Evolutionary conservation across 371 early-diverging fungal genomes (phyloP).

Genomic region (Lichtheimia hyalospora): DNA sequence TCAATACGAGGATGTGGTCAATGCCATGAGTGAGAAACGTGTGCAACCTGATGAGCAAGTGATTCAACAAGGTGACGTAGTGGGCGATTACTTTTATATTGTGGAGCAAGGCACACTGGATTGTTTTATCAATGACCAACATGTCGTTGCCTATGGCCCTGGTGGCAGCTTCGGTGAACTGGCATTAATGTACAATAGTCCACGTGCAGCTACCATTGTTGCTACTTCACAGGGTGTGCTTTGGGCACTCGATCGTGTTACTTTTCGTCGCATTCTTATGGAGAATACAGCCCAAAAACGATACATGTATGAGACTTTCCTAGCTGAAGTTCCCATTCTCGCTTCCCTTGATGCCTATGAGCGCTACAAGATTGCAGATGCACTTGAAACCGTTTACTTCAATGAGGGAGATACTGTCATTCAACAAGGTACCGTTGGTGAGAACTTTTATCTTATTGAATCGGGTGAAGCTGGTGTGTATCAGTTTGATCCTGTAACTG

Average conservation of each 20-base stretch:
- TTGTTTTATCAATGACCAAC: slow-evolving; percentile 64
- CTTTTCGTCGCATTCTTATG: slow-evolving; percentile 78
- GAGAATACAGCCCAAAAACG: slow-evolving; percentile 74
- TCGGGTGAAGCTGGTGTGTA: slow-evolving; percentile 75
- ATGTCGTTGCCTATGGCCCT: slow-evolving; percentile 60
- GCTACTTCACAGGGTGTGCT: slow-evolving; percentile 67
- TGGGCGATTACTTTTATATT: slow-evolving; percentile 97
- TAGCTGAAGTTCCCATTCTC: slow-evolving; percentile 72
- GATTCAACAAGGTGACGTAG: slow-evolving; percentile 93
- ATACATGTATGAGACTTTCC: slow-evolving; percentile 76
- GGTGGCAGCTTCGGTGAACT: slow-evolving; percentile 87
- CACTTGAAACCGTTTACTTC: slow-evolving; percentile 68
- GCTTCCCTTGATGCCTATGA: slow-evolving; percentile 68
- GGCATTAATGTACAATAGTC: slow-evolving; percentile 90
- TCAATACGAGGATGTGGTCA: slow-evolving; percentile 91
- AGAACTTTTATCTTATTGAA: slow-evolving; percentile 79
- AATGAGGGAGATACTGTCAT: slow-evolving; percentile 70
- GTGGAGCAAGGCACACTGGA: slow-evolving; percentile 95
- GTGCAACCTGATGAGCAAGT: slow-evolving; percentile 74
- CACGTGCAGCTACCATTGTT: slow-evolving; percentile 86
- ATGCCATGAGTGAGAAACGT: slow-evolving; percentile 95
- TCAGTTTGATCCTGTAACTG: slow-evolving; percentile 62
- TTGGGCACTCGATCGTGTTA: slow-evolving; percentile 84
- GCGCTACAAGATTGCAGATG: slow-evolving; percentile 81
- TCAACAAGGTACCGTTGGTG: slow-evolving; percentile 67